phyloP scores from a whole-genome alignment of 192 early-diverging fungal species.

The Gamsiella multidivaricata region DNA sequence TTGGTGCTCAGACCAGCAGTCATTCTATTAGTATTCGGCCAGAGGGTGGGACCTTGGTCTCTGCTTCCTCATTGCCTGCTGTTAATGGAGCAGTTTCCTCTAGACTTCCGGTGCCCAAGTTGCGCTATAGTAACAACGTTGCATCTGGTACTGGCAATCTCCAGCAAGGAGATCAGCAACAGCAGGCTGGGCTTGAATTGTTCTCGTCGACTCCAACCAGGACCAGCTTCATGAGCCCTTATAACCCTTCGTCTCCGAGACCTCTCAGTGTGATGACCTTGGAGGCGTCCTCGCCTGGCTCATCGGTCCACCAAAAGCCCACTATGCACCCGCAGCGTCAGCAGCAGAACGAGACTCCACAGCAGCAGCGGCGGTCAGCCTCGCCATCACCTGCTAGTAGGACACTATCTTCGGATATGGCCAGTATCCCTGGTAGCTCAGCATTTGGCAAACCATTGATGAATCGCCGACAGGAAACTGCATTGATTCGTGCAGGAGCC shows the following conservation, averaged over 20 bases:
- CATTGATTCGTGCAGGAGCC: neutral
- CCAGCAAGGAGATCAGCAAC: too few species aligned
- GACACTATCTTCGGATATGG: conserved; percentile 28
- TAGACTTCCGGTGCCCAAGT: conserved; percentile 21
- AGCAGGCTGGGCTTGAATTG: neutral
- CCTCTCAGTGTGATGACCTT: neutral
- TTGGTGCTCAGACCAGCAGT: neutral
- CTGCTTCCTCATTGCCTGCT: neutral
- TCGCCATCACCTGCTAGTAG: conserved; percentile 20
- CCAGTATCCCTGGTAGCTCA: conserved; percentile 11
- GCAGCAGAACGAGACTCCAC: neutral
- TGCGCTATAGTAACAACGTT: neutral
- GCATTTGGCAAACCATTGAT: conserved; percentile 16
- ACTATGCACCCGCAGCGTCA: too few species aligned
- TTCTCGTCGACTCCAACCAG: neutral
- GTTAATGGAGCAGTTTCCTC: neutral
- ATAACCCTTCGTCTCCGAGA: conserved; percentile 1
- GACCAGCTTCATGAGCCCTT: neutral
- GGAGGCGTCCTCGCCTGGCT: conserved; percentile 4
- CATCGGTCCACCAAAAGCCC: neutral
- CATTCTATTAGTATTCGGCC: neutral
- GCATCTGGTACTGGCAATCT: too few species aligned
- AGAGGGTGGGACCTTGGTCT: neutral
- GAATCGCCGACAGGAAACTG: conserved; percentile 6
- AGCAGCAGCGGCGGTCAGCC: neutral